Evolutionary conservation across 176 grass and related monocot species (phyloP).

Genomic region (Neostapfia colusana): DNA sequence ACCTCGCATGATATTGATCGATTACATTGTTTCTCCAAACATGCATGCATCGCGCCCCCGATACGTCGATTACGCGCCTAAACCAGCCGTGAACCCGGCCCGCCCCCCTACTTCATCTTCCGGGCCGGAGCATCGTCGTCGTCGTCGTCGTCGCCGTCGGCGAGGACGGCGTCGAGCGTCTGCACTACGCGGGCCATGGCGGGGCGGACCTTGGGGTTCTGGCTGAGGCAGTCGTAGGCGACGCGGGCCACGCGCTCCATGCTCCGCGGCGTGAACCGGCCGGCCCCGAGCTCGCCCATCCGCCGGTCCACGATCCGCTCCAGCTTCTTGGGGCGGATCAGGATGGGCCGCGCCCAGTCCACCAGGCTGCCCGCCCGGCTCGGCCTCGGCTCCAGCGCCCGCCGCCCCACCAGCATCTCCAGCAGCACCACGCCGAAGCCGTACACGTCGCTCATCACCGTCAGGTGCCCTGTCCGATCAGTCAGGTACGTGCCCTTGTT

Average conservation of each 20-base stretch:
- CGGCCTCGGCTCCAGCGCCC: slow-evolving; percentile 58
- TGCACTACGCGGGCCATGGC: slow-evolving; percentile 55
- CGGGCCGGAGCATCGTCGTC: too few relatives aligned
- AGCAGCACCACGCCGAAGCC: slow-evolving; percentile 84
- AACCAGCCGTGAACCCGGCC: background rate
- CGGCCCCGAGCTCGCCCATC: slow-evolving; percentile 30
- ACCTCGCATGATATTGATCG: background rate
- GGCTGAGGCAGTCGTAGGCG: slow-evolving; percentile 77
- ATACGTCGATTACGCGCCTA: background rate
- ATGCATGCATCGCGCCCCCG: background rate
- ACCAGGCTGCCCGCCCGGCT: slow-evolving; percentile 45
- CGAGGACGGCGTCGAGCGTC: slow-evolving; percentile 54
- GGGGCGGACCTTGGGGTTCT: slow-evolving; percentile 72
- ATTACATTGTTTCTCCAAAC: background rate
- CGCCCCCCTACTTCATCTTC: too few relatives aligned
- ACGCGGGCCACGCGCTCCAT: slow-evolving; percentile 54
- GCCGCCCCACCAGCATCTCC: slow-evolving; percentile 69
- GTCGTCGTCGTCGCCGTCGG: background rate
- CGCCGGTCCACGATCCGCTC: slow-evolving; percentile 59
- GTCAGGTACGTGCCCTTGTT: too few relatives aligned
- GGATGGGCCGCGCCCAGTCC: slow-evolving; percentile 79
- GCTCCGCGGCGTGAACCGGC: slow-evolving; percentile 13
- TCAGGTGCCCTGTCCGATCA: slow-evolving; percentile 57
- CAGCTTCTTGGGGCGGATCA: slow-evolving; percentile 55
- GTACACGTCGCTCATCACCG: slow-evolving; percentile 86